phyloP scores from a whole-genome alignment of 371 early-diverging fungal species.

The Apophysomyces elegans region DNA sequence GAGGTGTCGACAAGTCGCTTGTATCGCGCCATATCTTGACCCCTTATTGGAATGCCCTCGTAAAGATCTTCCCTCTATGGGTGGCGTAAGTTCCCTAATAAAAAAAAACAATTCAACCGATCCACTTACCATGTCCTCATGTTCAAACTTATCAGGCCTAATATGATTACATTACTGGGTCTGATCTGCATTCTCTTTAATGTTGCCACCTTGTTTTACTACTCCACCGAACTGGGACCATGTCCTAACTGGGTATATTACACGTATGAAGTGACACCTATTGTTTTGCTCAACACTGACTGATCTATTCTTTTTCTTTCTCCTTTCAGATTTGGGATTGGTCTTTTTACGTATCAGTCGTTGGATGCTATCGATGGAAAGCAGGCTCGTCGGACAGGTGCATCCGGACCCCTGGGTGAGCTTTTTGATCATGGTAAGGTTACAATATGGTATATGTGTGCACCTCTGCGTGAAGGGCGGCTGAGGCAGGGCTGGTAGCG shows the following conservation, averaged over 20 bases:
- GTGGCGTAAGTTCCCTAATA: slow-evolving; percentile 74
- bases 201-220: slow-evolving; percentile 70
- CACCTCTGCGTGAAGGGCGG: background rate
- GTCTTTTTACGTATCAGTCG: slow-evolving; percentile 93
- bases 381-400: slow-evolving; percentile 94
- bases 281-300: background rate
- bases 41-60: slow-evolving; percentile 91
- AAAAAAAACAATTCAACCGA: background rate
- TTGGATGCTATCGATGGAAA: slow-evolving; percentile 99
- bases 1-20: slow-evolving; percentile 87
- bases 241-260: slow-evolving; percentile 91
- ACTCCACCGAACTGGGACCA: slow-evolving; percentile 79
- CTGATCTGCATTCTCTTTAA: slow-evolving; percentile 82
- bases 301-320: background rate
- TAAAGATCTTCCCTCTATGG: slow-evolving; percentile 87
- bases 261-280: slow-evolving; percentile 30
- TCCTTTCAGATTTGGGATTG: slow-evolving; percentile 73
- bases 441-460: background rate
- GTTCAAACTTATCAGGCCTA: slow-evolving; percentile 73
- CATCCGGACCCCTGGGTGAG: slow-evolving; percentile 93
- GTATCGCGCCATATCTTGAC: slow-evolving; percentile 84
- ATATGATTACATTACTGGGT: slow-evolving; percentile 96
- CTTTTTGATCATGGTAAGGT: slow-evolving; percentile 88
- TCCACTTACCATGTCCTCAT: background rate
- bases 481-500: too few relatives aligned